A percentile compares a stretch with the other conserved stretches of the same genome.
phyloP scores from a whole-genome alignment of 768 basidiomycete genomes.

The Russula sp. region DNA sequence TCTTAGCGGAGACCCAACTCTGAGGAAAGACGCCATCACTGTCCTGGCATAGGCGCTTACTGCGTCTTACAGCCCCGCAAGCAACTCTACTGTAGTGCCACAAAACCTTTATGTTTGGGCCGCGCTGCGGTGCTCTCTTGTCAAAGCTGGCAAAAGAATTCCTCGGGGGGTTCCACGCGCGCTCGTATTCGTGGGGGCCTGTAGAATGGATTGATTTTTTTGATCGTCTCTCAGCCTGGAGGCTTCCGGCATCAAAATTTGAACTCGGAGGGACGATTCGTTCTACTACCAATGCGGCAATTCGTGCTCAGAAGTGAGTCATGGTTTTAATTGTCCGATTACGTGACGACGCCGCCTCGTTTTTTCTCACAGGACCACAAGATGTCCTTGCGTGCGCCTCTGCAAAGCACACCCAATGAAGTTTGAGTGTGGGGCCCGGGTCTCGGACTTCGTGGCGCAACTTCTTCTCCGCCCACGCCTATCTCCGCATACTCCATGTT shows the following conservation, averaged over 20 bases:
- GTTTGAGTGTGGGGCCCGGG: not conserved
- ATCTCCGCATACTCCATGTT: not conserved
- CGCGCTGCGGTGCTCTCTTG: too few relatives aligned
- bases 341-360: not conserved
- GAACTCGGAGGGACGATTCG: too few relatives aligned
- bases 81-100: not conserved
- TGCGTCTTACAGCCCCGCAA: not conserved
- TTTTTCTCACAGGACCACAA: not conserved
- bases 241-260: too few relatives aligned
- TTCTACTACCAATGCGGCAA: not conserved
- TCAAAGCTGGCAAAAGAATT: not conserved
- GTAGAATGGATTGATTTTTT: too few relatives aligned
- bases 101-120: not conserved
- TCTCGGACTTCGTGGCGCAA: not conserved
- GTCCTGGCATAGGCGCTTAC: not conserved
- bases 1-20: not conserved
- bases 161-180: too few relatives aligned
- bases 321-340: not conserved
- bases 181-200: too few relatives aligned
- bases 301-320: not conserved
- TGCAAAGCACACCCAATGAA: not conserved
- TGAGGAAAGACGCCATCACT: not conserved
- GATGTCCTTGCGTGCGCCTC: too few relatives aligned
- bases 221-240: too few relatives aligned
- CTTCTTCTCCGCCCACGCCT: not conserved